Evolutionary conservation across 257 asterid species (phyloP), one percentile per base, ranked within the genome.

Genomic region (Phtheirospermum japonicum): DNA sequence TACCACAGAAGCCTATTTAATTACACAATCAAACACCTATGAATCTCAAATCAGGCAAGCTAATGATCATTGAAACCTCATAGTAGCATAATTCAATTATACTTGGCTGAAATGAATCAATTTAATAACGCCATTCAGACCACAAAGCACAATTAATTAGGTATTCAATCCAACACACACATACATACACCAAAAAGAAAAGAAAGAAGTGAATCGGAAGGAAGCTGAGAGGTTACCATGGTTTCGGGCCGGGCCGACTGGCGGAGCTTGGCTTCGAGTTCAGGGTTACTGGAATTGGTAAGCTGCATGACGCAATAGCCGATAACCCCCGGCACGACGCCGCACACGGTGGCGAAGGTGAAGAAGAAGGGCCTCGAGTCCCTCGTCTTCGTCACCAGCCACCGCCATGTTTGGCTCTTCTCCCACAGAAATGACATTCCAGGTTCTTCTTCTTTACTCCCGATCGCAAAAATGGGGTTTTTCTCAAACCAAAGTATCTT

Each of bases 341-440:
- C 98, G 82, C 95, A 89, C 1, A 86, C 84, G 57, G 95, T 86
- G 61, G 97, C 95, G 82, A 92, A 92, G 36, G 85, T 68, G 12
- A 88, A 18, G 81, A 92, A 92, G 78, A 92, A 92, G 16, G 93
- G 90, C 78, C 74, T 84, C 5, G 97, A 92, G 13, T 92, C 98
- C 75, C 88, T 73, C 8, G 93, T 89, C 84, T 74, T 79, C 28
- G 82, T 72, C 51, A 92, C 95, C 32, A 89, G 36, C 97, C 97
- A 86, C 74, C 95, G 80, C 98, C 98, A 91, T 3, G 87, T 58
- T 55, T 39, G 79, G 70, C 95, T 89, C 88, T 79, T 88, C 76
- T 85, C 90, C 82, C 81, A 80, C 23, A 88, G 69, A n/a, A 80
- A 45, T 71, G 90, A 83, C 89, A 80, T 83, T 54, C 67, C 49